Evolutionary conservation across 768 basidiomycete species (phyloP), one percentile per base, ranked within the genome.

Genomic region (Trametes punicea): DNA sequence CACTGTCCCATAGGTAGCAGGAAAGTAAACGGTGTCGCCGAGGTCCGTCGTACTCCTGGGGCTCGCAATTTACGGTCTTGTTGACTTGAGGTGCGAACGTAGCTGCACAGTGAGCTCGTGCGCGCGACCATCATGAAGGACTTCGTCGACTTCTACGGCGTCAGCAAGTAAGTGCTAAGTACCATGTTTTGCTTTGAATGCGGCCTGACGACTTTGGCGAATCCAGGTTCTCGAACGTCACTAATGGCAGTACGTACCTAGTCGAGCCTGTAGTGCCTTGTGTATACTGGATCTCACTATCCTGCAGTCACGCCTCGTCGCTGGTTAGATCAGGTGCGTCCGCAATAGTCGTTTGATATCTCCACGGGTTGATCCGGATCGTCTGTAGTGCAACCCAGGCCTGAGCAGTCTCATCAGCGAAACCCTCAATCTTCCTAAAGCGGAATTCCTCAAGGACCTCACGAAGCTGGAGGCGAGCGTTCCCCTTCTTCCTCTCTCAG

Each of bases 1-100:
- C 29, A 27, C 21, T 20, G 16, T 20, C 38, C n/a, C 60, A 46
- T 55, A 84, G 84, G 84, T 26, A 89, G 87, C 65, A 82, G 86
- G 63, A 90, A 86, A 68, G 89, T 94, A 65, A 99, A 99, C 64
- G 96, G 97, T 66, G 97, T 98, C 13, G 96, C 97, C 9, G 96
- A 94, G 75, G 84, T 87, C 61, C 26, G 60, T 31, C 20, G 1
- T 21, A n/a, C n/a, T n/a, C n/a, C n/a, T n/a, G n/a, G 18, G 15
- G 4, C 33, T 36, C 15, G 15, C 34, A 9, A 15, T 36, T 16
- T 0, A 36, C 15, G 2, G 4, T 5, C n/a, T 7, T 1, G 0
- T 9, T 1, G 5, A n/a, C 5, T n/a, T 36, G 34, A 36, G 34
- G 34, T 36, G 26, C 7, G n/a, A 9, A 21, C 1, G 4, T 54